These are phyloP conservation scores for Hamamelis virginiana DNA, from an alignment of 164 flowering plant species.

Conservation along the genomic window DNA sequence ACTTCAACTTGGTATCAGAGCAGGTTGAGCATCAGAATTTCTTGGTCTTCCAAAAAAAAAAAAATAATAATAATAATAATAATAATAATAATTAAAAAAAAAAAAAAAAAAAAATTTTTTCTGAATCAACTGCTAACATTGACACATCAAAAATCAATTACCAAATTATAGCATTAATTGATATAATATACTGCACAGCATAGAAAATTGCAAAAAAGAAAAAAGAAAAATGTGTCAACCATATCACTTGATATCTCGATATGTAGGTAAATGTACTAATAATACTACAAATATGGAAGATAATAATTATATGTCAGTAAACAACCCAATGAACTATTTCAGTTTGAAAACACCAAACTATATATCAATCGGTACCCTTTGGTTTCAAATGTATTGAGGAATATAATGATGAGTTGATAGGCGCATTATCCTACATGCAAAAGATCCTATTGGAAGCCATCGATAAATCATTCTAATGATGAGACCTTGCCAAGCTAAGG, in stretches of 20 bases:
- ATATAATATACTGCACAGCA: too few relatives aligned
- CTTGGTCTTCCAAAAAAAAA: too few relatives aligned
- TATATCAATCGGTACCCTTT: background rate
- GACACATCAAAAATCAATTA: background rate
- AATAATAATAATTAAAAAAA: too few relatives aligned
- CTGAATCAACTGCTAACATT: background rate
- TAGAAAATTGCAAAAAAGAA: background rate
- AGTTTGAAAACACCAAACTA: background rate
- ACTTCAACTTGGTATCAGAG: too few relatives aligned
- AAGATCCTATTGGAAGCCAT: background rate
- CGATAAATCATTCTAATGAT: background rate
- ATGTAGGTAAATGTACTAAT: background rate
- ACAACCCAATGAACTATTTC: background rate
- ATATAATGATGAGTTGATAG: background rate
- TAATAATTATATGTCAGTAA: background rate
- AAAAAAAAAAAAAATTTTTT: too few relatives aligned
- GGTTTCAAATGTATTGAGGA: background rate
- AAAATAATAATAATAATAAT: too few relatives aligned
- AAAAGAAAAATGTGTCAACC: background rate
- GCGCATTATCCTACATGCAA: background rate
- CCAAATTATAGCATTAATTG: background rate
- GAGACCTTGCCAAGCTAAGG: too few relatives aligned
- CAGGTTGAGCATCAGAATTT: too few relatives aligned
- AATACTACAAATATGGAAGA: background rate
- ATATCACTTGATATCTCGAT: background rate